Evolutionary conservation across 148 eudicot species (phyloP).

Genomic region (Rhododendron ovatum): DNA sequence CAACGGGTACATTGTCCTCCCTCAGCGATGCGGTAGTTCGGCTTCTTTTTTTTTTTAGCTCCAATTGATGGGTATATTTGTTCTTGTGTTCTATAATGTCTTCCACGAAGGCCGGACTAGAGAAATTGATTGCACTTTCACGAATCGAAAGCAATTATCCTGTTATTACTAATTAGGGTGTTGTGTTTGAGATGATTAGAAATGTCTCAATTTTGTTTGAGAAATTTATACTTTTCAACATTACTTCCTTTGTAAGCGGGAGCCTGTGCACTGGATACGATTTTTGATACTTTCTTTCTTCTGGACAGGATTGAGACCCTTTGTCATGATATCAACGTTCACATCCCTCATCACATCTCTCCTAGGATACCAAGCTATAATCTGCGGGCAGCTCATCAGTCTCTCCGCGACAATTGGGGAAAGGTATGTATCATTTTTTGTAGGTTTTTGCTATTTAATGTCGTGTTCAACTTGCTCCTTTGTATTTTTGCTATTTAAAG

Average conservation of each 20-base stretch:
- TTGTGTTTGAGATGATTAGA: background rate
- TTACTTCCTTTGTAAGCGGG: background rate
- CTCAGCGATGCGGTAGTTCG: background rate
- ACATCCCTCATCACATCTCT: slow-evolving; percentile 93
- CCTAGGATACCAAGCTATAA: slow-evolving; percentile 92
- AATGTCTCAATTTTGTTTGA: background rate
- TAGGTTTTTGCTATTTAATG: background rate
- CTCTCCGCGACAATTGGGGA: slow-evolving; percentile 87
- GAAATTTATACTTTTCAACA: background rate
- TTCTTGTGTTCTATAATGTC: background rate
- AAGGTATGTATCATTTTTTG: slow-evolving; percentile 38
- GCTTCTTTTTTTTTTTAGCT: background rate
- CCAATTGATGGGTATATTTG: background rate
- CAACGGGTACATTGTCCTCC: background rate
- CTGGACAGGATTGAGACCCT: slow-evolving; percentile 71
- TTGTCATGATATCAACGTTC: slow-evolving; percentile 87
- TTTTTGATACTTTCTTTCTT: background rate
- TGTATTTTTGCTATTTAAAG: background rate
- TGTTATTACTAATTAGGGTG: background rate
- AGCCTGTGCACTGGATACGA: background rate
- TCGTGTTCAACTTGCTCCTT: background rate
- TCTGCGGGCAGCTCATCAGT: slow-evolving; percentile 77
- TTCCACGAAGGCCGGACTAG: background rate
- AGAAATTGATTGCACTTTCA: background rate
- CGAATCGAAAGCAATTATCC: background rate